Evolutionary conservation across 1,284 basidiomycete genomes (phyloP), one percentile per base, ranked within the genome.

Genomic region (Pyrrhoderma noxium): DNA sequence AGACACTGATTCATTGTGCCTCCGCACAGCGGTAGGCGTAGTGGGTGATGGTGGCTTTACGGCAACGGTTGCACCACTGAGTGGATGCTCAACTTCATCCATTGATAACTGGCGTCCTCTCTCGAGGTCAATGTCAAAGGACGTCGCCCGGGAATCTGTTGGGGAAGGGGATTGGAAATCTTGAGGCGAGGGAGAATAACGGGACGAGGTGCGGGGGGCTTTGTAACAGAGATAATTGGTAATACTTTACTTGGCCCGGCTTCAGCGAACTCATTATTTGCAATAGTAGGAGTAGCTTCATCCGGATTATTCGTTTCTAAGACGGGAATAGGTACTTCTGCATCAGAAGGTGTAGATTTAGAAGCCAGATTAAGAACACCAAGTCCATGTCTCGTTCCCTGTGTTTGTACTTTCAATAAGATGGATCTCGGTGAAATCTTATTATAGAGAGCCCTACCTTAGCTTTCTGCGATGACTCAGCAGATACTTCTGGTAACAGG

Each of bases 121-220:
- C 60, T 87, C 85, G 7, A 85, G 61, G 58, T 86, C 83, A n/a
- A 73, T 65, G 41, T 75, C 72, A 55, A 71, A 66, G 7, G 73
- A 73, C 13, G 74, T 74, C 43, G 67, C 69, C 22, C 65, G 64
- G 16, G 73, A 73, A 52, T 74, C 72, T 14, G 68, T 70, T 2
- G 72, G 71, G 21, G 73, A 74, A 13, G 69, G 67, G 13, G 70
- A 62, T 8, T 70, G 60, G 49, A 87, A 78, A 58, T 85, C 82
- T 35, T 70, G 72, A 16, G 73, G 69, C 21, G 78, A 83, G 85
- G 85, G 16, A 88, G 68, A 45, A 72, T 71, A 8, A 88, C 73
- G 38, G 85, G 82, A 45, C 72, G 62, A 16, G 85, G 85, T 0
- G 74, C 76, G 2, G 83, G 83, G n/a, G 80, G 73, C 66, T 79